phyloP scores from a whole-genome alignment of 1,139 yeast genomes.

The Geotrichum fermentans region DNA sequence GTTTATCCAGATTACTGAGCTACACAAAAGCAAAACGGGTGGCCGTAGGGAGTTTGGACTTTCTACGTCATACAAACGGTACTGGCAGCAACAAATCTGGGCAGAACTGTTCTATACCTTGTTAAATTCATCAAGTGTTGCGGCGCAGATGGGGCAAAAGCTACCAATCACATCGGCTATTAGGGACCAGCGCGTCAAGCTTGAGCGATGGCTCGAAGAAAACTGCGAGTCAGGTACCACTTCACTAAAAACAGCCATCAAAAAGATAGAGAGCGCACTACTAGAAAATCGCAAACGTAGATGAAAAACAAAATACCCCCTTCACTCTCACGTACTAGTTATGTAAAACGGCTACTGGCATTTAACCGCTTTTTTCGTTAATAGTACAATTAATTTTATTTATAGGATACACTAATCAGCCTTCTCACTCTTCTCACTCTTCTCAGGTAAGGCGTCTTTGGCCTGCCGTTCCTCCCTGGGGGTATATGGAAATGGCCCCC shows the following conservation, averaged over 20 bases:
- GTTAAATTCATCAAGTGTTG: slow-evolving; percentile 50
- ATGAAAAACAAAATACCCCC: neutral
- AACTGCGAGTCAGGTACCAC: slow-evolving; percentile 27
- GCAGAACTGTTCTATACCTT: slow-evolving; percentile 56
- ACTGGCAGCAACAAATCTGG: slow-evolving; percentile 80
- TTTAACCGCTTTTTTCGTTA: too few relatives aligned
- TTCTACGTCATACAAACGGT: slow-evolving; percentile 53
- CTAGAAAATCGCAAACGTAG: slow-evolving; percentile 10
- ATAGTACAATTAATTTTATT: too few relatives aligned
- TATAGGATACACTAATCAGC: neutral
- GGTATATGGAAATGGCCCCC: slow-evolving; percentile 27
- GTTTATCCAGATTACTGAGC: slow-evolving; percentile 43
- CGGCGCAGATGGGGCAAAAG: slow-evolving; percentile 22
- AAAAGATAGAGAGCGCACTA: slow-evolving; percentile 23
- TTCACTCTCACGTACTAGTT: too few relatives aligned
- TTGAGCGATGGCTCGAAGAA: slow-evolving; percentile 46
- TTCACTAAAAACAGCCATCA: slow-evolving; percentile 27
- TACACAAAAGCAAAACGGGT: slow-evolving; percentile 24
- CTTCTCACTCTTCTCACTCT: neutral
- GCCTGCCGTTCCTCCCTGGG: slow-evolving; percentile 5
- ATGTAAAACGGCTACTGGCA: too few relatives aligned
- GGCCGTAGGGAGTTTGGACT: slow-evolving; percentile 35
- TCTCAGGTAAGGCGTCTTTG: neutral
- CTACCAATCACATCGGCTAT: slow-evolving; percentile 45
- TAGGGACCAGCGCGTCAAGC: slow-evolving; percentile 37